Evolutionary conservation across 805 yeast genomes (phyloP).

Genomic region (Ogataea populi-albae): DNA sequence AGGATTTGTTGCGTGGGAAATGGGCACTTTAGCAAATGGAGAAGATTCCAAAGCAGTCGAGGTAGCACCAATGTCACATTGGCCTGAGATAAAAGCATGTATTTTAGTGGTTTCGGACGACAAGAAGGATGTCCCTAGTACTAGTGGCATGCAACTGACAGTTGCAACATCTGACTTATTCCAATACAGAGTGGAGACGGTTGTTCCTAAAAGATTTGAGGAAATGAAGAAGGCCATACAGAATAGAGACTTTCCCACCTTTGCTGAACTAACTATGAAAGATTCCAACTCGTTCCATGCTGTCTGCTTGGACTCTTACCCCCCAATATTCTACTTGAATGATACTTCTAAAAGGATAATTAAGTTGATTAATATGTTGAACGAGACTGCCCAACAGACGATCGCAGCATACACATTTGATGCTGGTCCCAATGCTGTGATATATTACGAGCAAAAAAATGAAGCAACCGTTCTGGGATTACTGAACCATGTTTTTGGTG

Average conservation of each 20-base stretch:
- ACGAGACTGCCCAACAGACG: constrained; percentile 58
- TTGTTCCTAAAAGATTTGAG: constrained; percentile 83
- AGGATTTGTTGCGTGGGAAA: constrained; percentile 99
- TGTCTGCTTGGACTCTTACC: constrained; percentile 91
- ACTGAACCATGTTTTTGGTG: constrained; percentile 55
- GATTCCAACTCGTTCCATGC: constrained; percentile 98
- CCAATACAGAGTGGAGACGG: constrained; percentile 68
- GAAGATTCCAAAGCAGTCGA: constrained; percentile 92
- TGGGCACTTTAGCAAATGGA: constrained; percentile 80
- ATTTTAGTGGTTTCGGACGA: constrained; percentile 89
- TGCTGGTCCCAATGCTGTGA: constrained; percentile 98
- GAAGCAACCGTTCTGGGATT: constrained; percentile 73
- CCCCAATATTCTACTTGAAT: constrained; percentile 92
- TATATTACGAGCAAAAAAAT: constrained; percentile 78
- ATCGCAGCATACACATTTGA: constrained; percentile 97
- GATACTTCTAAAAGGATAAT: constrained; percentile 85
- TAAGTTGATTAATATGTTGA: constrained; percentile 73
- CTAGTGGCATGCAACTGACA: constrained; percentile 95
- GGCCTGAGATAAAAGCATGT: constrained; percentile 93
- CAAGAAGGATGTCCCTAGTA: constrained; percentile 92
- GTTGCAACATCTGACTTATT: constrained; percentile 87
- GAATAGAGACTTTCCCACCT: constrained; percentile 69
- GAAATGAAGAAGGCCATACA: constrained; percentile 78
- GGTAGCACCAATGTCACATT: constrained; percentile 77
- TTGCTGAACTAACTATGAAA: constrained; percentile 90